Evolutionary conservation across 2,329 filamentous ascomycete genomes (phyloP).

Genomic region (Colletotrichum spinosum): DNA sequence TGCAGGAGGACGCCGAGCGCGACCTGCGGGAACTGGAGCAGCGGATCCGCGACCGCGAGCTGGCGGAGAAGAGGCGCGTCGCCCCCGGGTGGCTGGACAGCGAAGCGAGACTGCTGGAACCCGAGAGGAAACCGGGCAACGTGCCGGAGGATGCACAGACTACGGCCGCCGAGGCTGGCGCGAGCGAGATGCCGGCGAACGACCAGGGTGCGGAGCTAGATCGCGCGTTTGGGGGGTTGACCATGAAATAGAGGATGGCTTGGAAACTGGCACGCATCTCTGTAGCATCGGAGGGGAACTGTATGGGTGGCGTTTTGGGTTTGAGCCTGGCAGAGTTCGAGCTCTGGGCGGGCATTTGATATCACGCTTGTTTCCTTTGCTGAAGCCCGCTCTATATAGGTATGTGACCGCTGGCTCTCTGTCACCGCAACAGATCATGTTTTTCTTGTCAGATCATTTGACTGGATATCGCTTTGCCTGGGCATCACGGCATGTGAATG

Average conservation of each 20-base stretch:
- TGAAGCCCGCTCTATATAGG: too few species aligned
- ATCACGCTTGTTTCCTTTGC: too few species aligned
- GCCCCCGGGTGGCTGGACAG: slow-evolving; percentile 87
- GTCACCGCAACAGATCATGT: too few species aligned
- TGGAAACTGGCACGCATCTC: background rate
- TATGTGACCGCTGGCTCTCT: too few species aligned
- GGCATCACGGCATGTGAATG: too few species aligned
- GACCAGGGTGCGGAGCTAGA: slow-evolving; percentile 69
- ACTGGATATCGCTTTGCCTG: too few species aligned
- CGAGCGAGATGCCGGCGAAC: slow-evolving; percentile 52
- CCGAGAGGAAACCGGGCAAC: slow-evolving; percentile 60
- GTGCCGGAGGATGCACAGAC: slow-evolving; percentile 34
- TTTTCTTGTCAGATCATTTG: too few species aligned
- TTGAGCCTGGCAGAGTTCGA: too few species aligned
- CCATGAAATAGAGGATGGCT: slow-evolving; percentile 39
- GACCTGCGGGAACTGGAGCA: slow-evolving; percentile 79
- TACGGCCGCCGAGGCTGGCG: slow-evolving; percentile 47
- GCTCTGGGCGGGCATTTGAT: too few species aligned
- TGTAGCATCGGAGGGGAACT: background rate
- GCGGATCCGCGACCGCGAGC: slow-evolving; percentile 70
- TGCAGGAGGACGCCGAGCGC: slow-evolving; percentile 74
- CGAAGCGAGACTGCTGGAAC: slow-evolving; percentile 75
- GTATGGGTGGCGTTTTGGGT: background rate
- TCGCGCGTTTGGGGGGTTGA: slow-evolving; percentile 66
- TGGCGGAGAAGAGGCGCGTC: slow-evolving; percentile 82